A percentile compares a stretch with the other conserved stretches of the same genome.
These are phyloP conservation scores for Paraleonurus japonicus DNA, from an alignment of 257 asterid species.

Conservation along the genomic window DNA sequence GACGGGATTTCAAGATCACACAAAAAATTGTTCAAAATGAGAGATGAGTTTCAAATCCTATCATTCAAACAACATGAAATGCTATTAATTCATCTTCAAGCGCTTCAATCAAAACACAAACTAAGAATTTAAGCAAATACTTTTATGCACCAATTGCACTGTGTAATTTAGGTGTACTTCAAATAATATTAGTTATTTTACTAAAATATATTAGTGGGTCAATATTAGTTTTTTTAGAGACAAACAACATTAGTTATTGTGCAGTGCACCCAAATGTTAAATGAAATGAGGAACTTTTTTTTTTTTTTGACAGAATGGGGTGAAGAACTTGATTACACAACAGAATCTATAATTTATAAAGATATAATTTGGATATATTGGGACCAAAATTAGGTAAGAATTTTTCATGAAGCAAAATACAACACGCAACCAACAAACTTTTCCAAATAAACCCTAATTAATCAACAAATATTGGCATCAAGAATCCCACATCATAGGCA, in stretches of 20 bases:
- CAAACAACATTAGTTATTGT: too few species aligned
- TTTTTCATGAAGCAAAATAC: not conserved
- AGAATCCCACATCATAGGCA: not conserved
- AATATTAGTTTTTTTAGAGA: too few species aligned
- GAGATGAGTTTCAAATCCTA: not conserved
- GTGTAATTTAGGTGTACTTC: too few species aligned
- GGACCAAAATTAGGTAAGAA: not conserved
- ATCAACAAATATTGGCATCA: not conserved
- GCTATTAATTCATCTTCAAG: not conserved
- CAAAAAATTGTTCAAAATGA: not conserved
- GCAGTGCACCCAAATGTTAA: too few species aligned
- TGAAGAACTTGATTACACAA: too few species aligned
- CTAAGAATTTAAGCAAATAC: too few species aligned
- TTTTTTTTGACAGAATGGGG: too few species aligned
- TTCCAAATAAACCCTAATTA: not conserved
- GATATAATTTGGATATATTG: not conserved
- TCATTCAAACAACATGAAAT: not conserved
- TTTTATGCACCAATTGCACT: too few species aligned
- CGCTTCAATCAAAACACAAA: not conserved
- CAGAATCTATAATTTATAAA: not conserved
- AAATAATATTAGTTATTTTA: too few species aligned
- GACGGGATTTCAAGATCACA: not conserved
- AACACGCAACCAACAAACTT: conserved; percentile 17
- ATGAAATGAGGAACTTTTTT: too few species aligned
- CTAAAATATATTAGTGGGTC: too few species aligned